Base-by-base conservation (phyloP, 1,139 yeast species). In the Candida sanyaensis region DNA sequence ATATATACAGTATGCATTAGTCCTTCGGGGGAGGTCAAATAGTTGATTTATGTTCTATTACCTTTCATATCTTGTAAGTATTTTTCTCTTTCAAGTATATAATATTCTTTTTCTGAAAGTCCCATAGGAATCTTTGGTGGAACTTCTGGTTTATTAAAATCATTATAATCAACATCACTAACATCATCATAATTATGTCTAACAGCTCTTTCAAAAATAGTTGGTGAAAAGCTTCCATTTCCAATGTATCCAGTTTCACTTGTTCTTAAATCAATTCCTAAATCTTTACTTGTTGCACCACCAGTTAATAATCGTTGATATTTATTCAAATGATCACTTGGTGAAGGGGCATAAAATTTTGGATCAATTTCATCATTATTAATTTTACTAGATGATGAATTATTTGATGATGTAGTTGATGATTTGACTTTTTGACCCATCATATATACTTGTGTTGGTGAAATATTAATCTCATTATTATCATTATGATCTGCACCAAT, bases 61-160 rank as follows among this genome's bases (percentile, higher is more conserved):
- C 80, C 84, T 62, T 76, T 64, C 52, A 73, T 50, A 62, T 78
- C 73, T 64, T 72, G 59, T 60, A 78, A 62, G 48, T 65, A 75
- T 49, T 64, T 69, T 39, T 75, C 77, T 54, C 63, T 68, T 44
- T 75, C 80, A 48, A 75, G 56, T 3, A 71, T 68, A 50, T 72
- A 78, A 55, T 76, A 80, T 56, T 80, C 84, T 56, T 62, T 68
- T 32, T 76, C 76, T 4, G 69, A 63, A 55, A 80, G 60, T 0
- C 84, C 84, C 34, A 66, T 57, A 0, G 84, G 84, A n/a, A 79
- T 72, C 58, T 78, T 79, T 2, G 83, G 83, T 2, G 84, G 84
- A 2, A 78, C 75, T 21, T 59, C 59, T 0, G 83, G 83, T 44
- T 76, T 71, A 40, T 60, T 37, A 30, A 38, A 43, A 5, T 44